A percentile compares a stretch with the other conserved stretches of the same genome.
phyloP scores from a whole-genome alignment of 176 grass and related monocot genomes.

The Aegilops speltoides region DNA sequence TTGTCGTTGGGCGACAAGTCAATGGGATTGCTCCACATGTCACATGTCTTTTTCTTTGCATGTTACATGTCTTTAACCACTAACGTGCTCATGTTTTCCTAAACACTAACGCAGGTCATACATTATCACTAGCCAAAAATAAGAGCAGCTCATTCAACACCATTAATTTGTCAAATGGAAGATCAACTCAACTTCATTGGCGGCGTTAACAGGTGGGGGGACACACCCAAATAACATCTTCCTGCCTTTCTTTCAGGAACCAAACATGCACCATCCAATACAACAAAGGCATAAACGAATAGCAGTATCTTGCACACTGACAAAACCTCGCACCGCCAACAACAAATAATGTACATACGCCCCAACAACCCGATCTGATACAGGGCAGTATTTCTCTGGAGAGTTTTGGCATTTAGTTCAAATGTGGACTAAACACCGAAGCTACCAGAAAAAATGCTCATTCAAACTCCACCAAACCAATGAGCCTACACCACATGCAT shows the following conservation, averaged over 20 bases:
- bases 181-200: background rate
- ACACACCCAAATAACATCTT: background rate
- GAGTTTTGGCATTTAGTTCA: background rate
- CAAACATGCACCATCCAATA: background rate
- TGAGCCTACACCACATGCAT: background rate
- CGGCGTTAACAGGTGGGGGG: background rate
- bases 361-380: background rate
- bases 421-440: background rate
- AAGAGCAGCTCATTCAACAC: background rate
- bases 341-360: background rate
- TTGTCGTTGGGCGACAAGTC: too few species aligned
- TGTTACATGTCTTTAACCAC: too few species aligned
- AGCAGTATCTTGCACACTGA: background rate
- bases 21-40: too few species aligned
- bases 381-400: background rate
- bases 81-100: background rate
- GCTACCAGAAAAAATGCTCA: background rate
- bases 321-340: conserved; percentile 18
- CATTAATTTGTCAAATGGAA: too few species aligned
- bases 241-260: background rate
- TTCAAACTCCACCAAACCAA: background rate
- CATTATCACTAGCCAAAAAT: background rate
- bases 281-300: background rate
- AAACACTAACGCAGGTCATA: background rate
- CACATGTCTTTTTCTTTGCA: too few species aligned